phyloP scores from a whole-genome alignment of 129 eudicot genomes.

The Logfia minima region DNA sequence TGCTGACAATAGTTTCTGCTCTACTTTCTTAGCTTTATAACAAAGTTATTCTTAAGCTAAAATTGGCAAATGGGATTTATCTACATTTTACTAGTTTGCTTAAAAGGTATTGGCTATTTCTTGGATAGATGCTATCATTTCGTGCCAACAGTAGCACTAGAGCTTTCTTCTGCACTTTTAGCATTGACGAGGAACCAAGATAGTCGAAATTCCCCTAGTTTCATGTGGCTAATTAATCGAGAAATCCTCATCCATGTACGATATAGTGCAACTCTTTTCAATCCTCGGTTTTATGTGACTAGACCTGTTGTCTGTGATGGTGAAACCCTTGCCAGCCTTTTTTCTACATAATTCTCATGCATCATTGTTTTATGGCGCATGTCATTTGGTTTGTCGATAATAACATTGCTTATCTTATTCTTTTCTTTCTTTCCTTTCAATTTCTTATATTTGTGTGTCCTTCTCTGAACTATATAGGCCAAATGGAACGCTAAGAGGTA shows the following conservation, averaged over 20 bases:
- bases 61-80: not conserved
- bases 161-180: not conserved
- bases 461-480: too few species aligned
- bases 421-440: not conserved
- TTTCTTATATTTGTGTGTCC: constrained; percentile 6
- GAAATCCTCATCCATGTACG: not conserved
- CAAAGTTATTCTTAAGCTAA: not conserved
- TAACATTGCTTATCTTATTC: not conserved
- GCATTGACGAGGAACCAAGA: not conserved
- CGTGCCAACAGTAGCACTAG: not conserved
- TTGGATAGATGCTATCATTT: not conserved
- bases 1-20: not conserved
- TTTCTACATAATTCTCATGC: not conserved
- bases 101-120: not conserved
- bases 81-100: not conserved
- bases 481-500: too few species aligned
- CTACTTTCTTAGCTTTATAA: not conserved
- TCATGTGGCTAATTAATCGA: not conserved
- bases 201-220: not conserved
- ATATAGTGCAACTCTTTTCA: not conserved
- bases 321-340: not conserved
- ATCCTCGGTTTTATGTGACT: not conserved
- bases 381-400: not conserved
- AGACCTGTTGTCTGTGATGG: not conserved
- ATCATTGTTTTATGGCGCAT: not conserved